phyloP scores from a whole-genome alignment of 805 yeast species.

The Candida chilensis region DNA sequence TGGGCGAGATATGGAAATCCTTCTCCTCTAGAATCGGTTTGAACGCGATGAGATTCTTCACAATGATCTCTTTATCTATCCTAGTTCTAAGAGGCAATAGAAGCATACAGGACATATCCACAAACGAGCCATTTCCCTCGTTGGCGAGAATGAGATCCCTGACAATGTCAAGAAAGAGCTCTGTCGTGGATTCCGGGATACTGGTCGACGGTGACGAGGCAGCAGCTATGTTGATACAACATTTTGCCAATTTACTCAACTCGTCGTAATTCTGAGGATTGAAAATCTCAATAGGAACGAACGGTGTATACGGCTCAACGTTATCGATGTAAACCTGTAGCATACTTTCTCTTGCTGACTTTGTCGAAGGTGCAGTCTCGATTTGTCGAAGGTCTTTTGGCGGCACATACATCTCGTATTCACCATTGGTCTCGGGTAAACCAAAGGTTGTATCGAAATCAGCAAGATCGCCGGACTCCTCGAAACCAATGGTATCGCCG shows the following conservation, averaged over 20 bases:
- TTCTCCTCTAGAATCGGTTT: slow-evolving; percentile 4
- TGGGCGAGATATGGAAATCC: slow-evolving; percentile 2
- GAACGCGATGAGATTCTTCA: slow-evolving; percentile 5
- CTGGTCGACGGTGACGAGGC: not conserved
- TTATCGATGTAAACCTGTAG: slow-evolving; percentile 4
- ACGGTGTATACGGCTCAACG: slow-evolving; percentile 11
- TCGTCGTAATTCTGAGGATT: slow-evolving; percentile 4
- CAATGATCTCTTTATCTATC: slow-evolving; percentile 4
- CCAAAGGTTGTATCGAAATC: not conserved
- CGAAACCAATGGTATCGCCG: too few relatives aligned
- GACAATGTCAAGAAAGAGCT: not conserved
- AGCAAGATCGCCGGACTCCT: not conserved
- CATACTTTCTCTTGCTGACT: not conserved
- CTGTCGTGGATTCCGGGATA: not conserved
- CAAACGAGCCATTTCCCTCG: slow-evolving; percentile 8
- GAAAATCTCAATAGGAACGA: slow-evolving; percentile 7
- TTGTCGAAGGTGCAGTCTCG: not conserved
- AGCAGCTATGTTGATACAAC: slow-evolving; percentile 10
- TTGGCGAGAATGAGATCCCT: not conserved
- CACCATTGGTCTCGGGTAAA: too few relatives aligned
- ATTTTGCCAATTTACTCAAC: slow-evolving; percentile 5
- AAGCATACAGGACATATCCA: slow-evolving; percentile 8
- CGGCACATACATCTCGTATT: too few relatives aligned
- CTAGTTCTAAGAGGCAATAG: slow-evolving; percentile 8
- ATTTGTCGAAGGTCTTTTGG: too few relatives aligned